Percentiles rank a stretch among this genome's conserved stretches.
phyloP scores from a whole-genome alignment of 768 basidiomycete genomes.

The Lepiota venenata region DNA sequence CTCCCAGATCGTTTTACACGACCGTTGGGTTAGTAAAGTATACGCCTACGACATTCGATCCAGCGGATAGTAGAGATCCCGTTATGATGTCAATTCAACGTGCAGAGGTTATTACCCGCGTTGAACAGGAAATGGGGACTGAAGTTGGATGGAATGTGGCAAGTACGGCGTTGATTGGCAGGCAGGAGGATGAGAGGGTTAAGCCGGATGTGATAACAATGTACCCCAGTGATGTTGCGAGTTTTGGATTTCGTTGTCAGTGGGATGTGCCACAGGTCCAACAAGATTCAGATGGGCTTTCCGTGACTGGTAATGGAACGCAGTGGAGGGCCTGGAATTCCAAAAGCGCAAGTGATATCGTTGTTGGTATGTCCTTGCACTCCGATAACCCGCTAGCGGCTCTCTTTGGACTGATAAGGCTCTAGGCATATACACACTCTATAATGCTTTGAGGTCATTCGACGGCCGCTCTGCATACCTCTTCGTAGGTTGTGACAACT shows the following conservation, averaged over 20 bases:
- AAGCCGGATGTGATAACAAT: background rate
- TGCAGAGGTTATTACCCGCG: background rate
- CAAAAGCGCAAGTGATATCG: background rate
- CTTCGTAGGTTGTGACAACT: background rate
- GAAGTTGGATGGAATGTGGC: constrained; percentile 1
- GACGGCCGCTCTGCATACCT: constrained; percentile 2
- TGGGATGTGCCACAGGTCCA: background rate
- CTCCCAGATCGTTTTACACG: background rate
- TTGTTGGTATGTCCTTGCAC: background rate
- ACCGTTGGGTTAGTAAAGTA: background rate
- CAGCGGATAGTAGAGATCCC: background rate
- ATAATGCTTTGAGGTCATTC: background rate
- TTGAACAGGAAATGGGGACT: constrained; percentile 1
- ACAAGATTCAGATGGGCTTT: background rate
- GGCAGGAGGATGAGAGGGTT: constrained; percentile 2
- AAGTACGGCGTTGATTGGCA: constrained; percentile 1
- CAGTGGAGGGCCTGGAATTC: constrained; percentile 6
- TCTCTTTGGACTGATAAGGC: background rate
- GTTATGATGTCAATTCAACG: constrained; percentile 5
- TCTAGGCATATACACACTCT: background rate
- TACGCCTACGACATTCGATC: constrained; percentile 2
- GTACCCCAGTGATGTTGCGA: background rate
- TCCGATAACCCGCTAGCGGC: no score
- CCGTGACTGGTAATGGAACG: background rate
- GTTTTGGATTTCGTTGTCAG: background rate